Evolutionary conservation across 305 asterid species (phyloP), one percentile per base, ranked within the genome.

Genomic region (Fraxinus ornus): DNA sequence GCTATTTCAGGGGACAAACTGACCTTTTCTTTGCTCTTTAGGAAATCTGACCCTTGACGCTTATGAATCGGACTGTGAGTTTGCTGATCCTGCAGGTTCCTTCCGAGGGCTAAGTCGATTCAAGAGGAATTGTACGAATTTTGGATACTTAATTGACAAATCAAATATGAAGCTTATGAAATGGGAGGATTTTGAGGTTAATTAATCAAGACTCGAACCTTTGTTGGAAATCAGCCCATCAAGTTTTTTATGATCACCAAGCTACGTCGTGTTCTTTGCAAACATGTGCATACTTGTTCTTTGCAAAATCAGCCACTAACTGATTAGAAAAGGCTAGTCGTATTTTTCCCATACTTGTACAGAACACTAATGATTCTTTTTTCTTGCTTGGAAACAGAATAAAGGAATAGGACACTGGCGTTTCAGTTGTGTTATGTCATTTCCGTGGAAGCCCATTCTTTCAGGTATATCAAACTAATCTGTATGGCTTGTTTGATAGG

Each of bases 31-130:
- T 9, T 88, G 62, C 9, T 64, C 19, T 80, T 80, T 87, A 95
- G 98, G 98, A 62, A 89, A 95, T 86, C 84, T 95, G 88, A 87
- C 95, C 5, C 79, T 90, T 75, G 92, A 84, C 86, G 98, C 96
- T 12, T 94, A 95, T 83, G 99, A 94, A 90, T 94, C 91, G 78
- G 89, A 92, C 10, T 95, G 99, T 79, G 98, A 95, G 83, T 95
- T 95, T 87, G 99, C 99, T 36, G 99, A 95, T 86, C 99, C 98
- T 76, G 99, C 99, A 17, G 97, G 97, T 83, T 93, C 97, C 4
- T 95, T 95, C 88, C 84, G 84, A 87, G 98, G 98, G 30, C 83
- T 94, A 55, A 84, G 82, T 19, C 86, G 98, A 41, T 94, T 94
- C 87, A 94, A 94, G 75, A 90, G 99, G 85, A 95, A 95, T 83